Evolutionary conservation across 2,329 filamentous ascomycete species (phyloP).

Genomic region (Neonectria neomacrospora): DNA sequence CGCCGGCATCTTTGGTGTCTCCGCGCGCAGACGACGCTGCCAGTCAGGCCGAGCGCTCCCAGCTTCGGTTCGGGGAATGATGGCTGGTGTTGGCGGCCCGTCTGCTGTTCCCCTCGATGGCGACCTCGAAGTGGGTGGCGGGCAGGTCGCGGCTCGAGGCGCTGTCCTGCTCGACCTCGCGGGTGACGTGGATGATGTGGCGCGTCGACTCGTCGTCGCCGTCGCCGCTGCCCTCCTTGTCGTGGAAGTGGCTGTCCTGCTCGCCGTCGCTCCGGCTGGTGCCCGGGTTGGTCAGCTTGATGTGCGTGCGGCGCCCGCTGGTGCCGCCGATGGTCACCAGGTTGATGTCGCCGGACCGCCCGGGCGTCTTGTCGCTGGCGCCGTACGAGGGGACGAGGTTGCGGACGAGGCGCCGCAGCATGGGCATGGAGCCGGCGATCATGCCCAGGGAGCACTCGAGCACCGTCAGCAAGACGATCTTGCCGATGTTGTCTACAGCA

Average conservation of each 20-base stretch:
- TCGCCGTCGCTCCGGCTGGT: constrained; percentile 12
- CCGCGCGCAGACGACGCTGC: background rate
- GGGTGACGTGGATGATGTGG: constrained; percentile 33
- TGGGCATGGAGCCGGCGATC: constrained; percentile 41
- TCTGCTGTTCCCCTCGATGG: background rate
- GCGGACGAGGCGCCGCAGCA: constrained; percentile 37
- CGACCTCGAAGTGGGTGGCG: background rate
- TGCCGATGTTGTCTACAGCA: constrained; percentile 35
- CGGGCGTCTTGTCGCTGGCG: constrained; percentile 19
- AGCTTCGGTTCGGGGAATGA: background rate
- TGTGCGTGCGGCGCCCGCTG: constrained; percentile 19
- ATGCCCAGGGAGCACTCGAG: constrained; percentile 42
- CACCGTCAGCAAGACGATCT: constrained; percentile 40
- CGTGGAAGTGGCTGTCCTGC: constrained; percentile 23
- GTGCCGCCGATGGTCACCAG: constrained; percentile 30
- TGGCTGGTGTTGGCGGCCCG: background rate
- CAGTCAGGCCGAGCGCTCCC: background rate
- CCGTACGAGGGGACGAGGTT: constrained; percentile 26
- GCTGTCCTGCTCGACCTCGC: constrained; percentile 31
- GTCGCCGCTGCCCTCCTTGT: constrained; percentile 33
- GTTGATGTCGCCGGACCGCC: constrained; percentile 28
- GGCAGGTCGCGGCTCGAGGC: constrained; percentile 1
- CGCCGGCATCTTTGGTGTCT: too few relatives aligned
- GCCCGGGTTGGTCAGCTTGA: constrained; percentile 24
- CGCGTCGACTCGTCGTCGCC: constrained; percentile 31